Evolutionary conservation across 139 green algal species (phyloP), one percentile per base, ranked within the genome.

Genomic region (Asterochloris erici): DNA sequence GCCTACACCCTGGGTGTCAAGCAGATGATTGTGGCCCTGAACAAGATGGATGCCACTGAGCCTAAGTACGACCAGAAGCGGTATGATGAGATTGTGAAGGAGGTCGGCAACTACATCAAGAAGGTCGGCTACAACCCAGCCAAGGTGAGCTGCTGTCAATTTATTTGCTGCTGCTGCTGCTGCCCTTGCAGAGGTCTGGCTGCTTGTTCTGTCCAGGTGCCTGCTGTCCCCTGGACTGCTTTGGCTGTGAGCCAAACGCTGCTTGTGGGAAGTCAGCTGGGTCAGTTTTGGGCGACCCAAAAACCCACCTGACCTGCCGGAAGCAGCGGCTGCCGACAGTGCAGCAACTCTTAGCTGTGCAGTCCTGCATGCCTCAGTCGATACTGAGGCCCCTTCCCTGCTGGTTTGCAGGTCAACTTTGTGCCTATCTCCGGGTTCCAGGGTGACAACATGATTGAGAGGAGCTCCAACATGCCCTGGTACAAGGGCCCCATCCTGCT

Each of bases 401-500:
- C 16, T 29, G 23, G 27, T 4, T 62, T 81, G 80, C 83, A 90
- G 64, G 94, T 99, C 75, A 94, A 96, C 85, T 93, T 99, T 87
- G 83, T 99, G 73, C 97, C 97, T 90, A 99, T 99, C 94, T 99
- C 97, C 29, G 97, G 97, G 77, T 99, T 95, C 92, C 95, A 96
- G 88, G 97, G 97, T 83, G 97, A 99, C 94, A 99, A 99, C 96
- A 93, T 99, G 91, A 97, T 99, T 89, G 91, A 93, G 84, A 94
- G 96, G 92, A 97, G 92, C 80, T 85, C 84, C 80, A 99, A 99
- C 88, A 96, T 99, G 93, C 63, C 74, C 87, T 99, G 96, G 96
- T 98, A 93, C 91, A 95, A 93, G 78, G 96, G 96, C 87, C 81
- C 92, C 88, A 95, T 87, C 83, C 93, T 98, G 84, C 88, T 98